Percentiles rank a stretch among this genome's conserved stretches.
Conservation (phyloP, 768 basidiomycete species). For the Tulasnella sp. region DNA sequence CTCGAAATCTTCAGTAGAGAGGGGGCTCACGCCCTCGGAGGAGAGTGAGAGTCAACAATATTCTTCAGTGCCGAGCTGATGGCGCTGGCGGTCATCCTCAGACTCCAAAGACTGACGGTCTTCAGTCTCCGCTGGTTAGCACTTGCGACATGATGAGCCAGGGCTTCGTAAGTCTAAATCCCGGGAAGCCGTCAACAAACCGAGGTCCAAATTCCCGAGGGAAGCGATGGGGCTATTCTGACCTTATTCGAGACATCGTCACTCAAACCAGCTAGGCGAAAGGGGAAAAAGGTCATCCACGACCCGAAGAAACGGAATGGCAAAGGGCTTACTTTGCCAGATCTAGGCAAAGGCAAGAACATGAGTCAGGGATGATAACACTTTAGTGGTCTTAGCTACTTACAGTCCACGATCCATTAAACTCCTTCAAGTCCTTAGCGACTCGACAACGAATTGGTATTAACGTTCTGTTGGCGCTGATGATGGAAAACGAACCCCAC, state of each 20-base stretch:
- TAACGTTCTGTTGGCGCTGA: slow-evolving; percentile 85
- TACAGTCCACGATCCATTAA: slow-evolving; percentile 96
- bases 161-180: slow-evolving; percentile 74
- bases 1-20: not conserved
- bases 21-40: not conserved
- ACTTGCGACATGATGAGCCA: slow-evolving; percentile 92
- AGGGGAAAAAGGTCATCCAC: not conserved
- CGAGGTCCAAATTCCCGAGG: slow-evolving; percentile 20
- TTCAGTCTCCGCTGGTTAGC: slow-evolving; percentile 84
- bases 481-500: not conserved
- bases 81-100: slow-evolving; percentile 89
- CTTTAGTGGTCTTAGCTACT: slow-evolving; percentile 36
- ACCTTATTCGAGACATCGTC: slow-evolving; percentile 86
- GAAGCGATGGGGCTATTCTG: slow-evolving; percentile 15
- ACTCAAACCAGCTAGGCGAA: slow-evolving; percentile 76
- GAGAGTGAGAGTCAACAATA: slow-evolving; percentile 50
- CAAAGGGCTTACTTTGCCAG: slow-evolving; percentile 70
- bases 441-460: slow-evolving; percentile 91
- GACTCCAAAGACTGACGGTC: slow-evolving; percentile 88
- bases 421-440: slow-evolving; percentile 75
- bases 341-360: slow-evolving; percentile 48
- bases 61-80: slow-evolving; percentile 72
- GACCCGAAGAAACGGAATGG: slow-evolving; percentile 12
- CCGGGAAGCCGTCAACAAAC: not conserved
- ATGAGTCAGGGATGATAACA: slow-evolving; percentile 23